Evolutionary conservation across 176 grass and related monocot genomes (phyloP), one percentile per base, ranked within the genome.

Genomic region (Carex kokanica): DNA sequence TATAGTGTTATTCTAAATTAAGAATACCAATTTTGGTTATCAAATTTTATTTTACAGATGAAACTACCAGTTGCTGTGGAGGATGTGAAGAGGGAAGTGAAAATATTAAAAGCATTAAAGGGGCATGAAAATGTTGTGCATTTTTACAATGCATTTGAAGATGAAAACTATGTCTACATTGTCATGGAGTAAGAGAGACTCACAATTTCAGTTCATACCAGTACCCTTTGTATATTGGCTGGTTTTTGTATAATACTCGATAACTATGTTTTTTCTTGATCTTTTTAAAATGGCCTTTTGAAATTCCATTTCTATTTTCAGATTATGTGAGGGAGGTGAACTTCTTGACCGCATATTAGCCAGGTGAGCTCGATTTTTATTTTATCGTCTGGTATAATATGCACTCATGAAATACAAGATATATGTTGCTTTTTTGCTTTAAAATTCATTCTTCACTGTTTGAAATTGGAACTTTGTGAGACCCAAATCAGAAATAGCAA

Each of bases 31-130:
- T 74, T 83, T 78, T 47, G 17, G 16, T 13, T 70, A 71, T 13
- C 66, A 75, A 84, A 47, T 90, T 84, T 57, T 73, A 4, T 77
- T 67, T 83, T 83, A 85, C 85, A 97, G 94, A 97, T 97, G 92
- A 45, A 91, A 24, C 92, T 92, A 91, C 92, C 92, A 56, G 85
- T 94, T 68, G 90, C 94, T 61, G 94, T 97, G 57, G 91, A 97
- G 88, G 94, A 97, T 81, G 94, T 97, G 81, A 94, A 91, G 78
- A 81, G 92, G 82, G 94, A 97, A 91, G 94, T 94, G 11, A 94
- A 92, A 90, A 97, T 97, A 91, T 64, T 97, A 64, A 97, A 92
- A 85, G 88, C 85, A 45, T 81, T 97, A 86, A 85, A 90, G 60
- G 94, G 92, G 9, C 94, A 97, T 68, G 94, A 97, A 85, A 97